Evolutionary conservation across 2,329 filamentous ascomycete species (phyloP).

Genomic region (Lithohypha guttulata): DNA sequence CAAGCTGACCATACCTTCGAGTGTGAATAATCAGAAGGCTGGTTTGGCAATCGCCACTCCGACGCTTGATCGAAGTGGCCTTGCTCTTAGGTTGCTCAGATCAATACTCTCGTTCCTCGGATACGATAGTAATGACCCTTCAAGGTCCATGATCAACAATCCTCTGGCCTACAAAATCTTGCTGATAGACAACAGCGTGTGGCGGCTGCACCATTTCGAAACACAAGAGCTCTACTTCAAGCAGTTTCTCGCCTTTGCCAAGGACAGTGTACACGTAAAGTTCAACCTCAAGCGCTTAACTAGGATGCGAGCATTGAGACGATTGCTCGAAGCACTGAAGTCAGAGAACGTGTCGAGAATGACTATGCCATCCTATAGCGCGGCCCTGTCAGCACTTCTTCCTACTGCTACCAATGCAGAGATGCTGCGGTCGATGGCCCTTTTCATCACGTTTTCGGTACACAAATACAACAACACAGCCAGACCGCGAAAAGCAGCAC

Average conservation of each 20-base stretch:
- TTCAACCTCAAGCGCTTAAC: constrained; percentile 83
- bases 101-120: constrained; percentile 78
- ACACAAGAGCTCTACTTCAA: constrained; percentile 86
- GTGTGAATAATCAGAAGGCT: constrained; percentile 14
- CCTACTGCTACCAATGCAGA: constrained; percentile 73
- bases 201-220: constrained; percentile 65
- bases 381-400: constrained; percentile 68
- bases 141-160: constrained; percentile 89
- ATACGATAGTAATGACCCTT: constrained; percentile 67
- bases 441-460: constrained; percentile 88
- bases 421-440: constrained; percentile 71
- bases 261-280: constrained; percentile 80
- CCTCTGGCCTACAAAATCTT: constrained; percentile 87
- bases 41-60: constrained; percentile 23
- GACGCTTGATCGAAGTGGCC: constrained; percentile 38
- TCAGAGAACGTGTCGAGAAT: constrained; percentile 64
- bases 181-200: constrained; percentile 85
- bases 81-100: constrained; percentile 55
- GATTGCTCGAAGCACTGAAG: constrained; percentile 81
- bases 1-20: constrained; percentile 45
- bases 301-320: constrained; percentile 86
- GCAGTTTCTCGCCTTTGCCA: constrained; percentile 79
- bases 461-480: constrained; percentile 50
- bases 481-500: constrained; percentile 33
- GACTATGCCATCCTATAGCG: constrained; percentile 64